A percentile compares a stretch with the other conserved stretches of the same genome.
phyloP scores from a whole-genome alignment of 2,329 filamentous ascomycete genomes.

The Tricladium varicosporioides region DNA sequence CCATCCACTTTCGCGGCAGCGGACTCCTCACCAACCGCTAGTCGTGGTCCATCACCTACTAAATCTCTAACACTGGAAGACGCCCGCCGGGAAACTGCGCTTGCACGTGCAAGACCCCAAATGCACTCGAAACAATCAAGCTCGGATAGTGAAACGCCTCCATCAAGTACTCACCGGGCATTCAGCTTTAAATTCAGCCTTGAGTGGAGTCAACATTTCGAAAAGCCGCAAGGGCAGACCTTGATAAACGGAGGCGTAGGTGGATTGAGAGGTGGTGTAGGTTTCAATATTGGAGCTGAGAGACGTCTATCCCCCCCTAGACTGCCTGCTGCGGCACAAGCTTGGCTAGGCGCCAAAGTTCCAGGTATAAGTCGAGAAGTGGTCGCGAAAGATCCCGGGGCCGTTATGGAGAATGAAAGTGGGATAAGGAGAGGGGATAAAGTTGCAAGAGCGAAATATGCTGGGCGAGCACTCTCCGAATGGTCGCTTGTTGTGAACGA shows the following conservation, averaged over 20 bases:
- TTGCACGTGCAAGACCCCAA: slow-evolving; percentile 38
- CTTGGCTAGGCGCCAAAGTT: slow-evolving; percentile 48
- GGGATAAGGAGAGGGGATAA: slow-evolving; percentile 10
- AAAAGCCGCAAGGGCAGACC: slow-evolving; percentile 13
- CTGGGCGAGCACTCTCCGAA: slow-evolving; percentile 73
- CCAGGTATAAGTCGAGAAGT: slow-evolving; percentile 29
- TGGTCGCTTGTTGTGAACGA: slow-evolving; percentile 75
- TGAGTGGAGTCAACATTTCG: slow-evolving; percentile 57
- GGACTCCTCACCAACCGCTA: slow-evolving; percentile 9
- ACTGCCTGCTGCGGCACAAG: slow-evolving; percentile 69
- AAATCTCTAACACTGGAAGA: slow-evolving; percentile 51
- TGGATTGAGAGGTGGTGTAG: slow-evolving; percentile 6
- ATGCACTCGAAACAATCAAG: slow-evolving; percentile 51
- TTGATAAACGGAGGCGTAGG: background rate
- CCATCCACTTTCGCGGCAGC: slow-evolving; percentile 39
- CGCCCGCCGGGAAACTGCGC: slow-evolving; percentile 49
- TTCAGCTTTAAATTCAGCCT: slow-evolving; percentile 75
- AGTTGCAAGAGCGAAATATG: slow-evolving; percentile 52
- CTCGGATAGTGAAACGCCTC: slow-evolving; percentile 52
- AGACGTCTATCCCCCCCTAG: slow-evolving; percentile 66
- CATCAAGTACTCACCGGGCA: slow-evolving; percentile 39
- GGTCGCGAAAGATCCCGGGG: slow-evolving; percentile 22
- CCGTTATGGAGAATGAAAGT: slow-evolving; percentile 7
- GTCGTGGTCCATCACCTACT: slow-evolving; percentile 26
- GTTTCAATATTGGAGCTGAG: slow-evolving; percentile 35